Evolutionary conservation across 176 grass and related monocot genomes (phyloP).

Genomic region (Tillandsia fasciculata): DNA sequence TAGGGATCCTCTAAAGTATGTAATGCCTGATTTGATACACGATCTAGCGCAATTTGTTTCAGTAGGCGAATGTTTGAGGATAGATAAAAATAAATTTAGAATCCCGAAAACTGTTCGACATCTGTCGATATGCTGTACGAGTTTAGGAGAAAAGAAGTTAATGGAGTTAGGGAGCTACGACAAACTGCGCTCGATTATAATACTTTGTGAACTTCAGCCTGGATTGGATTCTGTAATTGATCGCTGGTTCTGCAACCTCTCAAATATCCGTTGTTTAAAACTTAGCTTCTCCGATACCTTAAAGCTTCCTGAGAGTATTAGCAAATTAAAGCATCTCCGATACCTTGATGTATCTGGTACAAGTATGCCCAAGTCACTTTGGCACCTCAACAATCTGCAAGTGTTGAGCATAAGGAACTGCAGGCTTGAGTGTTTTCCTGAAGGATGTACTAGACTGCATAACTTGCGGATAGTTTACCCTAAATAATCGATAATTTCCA

Average conservation of each 20-base stretch:
- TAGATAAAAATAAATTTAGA: background rate
- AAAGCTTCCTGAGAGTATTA: too few species aligned
- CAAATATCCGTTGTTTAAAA: too few species aligned
- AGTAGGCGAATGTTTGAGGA: background rate
- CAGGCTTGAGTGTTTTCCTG: background rate
- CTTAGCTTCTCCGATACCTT: too few species aligned
- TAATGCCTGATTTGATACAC: too few species aligned
- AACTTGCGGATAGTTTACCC: background rate
- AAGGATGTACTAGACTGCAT: background rate
- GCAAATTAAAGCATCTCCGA: too few species aligned
- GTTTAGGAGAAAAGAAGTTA: background rate
- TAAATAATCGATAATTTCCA: background rate
- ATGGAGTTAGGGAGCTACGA: background rate
- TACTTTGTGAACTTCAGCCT: background rate
- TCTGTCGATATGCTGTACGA: background rate
- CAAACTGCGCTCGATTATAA: background rate
- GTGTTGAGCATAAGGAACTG: background rate
- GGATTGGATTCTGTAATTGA: too few species aligned
- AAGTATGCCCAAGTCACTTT: background rate
- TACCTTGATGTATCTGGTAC: too few species aligned
- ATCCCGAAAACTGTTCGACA: background rate
- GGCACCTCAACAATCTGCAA: background rate
- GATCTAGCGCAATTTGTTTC: conserved; percentile 33
- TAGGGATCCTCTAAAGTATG: too few species aligned
- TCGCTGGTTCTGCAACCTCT: too few species aligned